Evolutionary conservation across 2,329 filamentous ascomycete species (phyloP).

Genomic region (Arthroderma uncinatum): DNA sequence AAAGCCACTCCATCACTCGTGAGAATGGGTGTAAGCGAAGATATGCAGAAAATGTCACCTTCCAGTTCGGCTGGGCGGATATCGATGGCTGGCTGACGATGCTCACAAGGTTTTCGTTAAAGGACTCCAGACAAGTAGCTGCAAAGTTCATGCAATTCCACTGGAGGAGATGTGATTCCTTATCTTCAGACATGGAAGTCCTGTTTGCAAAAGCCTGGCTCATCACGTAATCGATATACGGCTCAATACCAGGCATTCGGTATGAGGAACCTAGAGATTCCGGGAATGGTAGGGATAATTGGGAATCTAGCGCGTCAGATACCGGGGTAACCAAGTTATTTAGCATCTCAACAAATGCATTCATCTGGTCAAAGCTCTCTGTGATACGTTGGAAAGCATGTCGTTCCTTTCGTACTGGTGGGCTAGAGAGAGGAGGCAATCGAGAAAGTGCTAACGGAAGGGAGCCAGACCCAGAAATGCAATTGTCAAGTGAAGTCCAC

Average conservation of each 20-base stretch:
- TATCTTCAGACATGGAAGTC: slow-evolving; percentile 53
- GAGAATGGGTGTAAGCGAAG: slow-evolving; percentile 83
- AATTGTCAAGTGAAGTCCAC: slow-evolving; percentile 72
- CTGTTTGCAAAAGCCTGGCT: slow-evolving; percentile 64
- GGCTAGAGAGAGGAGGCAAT: slow-evolving; percentile 32
- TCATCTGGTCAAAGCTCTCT: slow-evolving; percentile 71
- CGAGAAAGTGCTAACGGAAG: slow-evolving; percentile 37
- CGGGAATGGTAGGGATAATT: slow-evolving; percentile 73
- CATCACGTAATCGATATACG: slow-evolving; percentile 84
- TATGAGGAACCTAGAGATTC: slow-evolving; percentile 69
- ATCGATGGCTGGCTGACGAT: slow-evolving; percentile 70
- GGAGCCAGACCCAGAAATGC: slow-evolving; percentile 51
- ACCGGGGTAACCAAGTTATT: slow-evolving; percentile 57
- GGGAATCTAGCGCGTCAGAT: slow-evolving; percentile 40
- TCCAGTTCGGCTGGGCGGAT: slow-evolving; percentile 62
- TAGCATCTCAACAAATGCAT: slow-evolving; percentile 70
- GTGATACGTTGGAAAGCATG: slow-evolving; percentile 63
- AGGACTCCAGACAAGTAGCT: slow-evolving; percentile 63
- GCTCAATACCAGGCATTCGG: slow-evolving; percentile 75
- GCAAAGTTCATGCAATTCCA: slow-evolving; percentile 78
- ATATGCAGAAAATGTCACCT: slow-evolving; percentile 58
- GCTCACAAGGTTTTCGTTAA: slow-evolving; percentile 87
- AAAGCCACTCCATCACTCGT: slow-evolving; percentile 95
- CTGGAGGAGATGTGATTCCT: slow-evolving; percentile 62
- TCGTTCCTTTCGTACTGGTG: slow-evolving; percentile 39